Percentiles rank a stretch among this genome's conserved stretches.
phyloP scores from a whole-genome alignment of 345 rosid species.

The Mallotus nudiflorus region DNA sequence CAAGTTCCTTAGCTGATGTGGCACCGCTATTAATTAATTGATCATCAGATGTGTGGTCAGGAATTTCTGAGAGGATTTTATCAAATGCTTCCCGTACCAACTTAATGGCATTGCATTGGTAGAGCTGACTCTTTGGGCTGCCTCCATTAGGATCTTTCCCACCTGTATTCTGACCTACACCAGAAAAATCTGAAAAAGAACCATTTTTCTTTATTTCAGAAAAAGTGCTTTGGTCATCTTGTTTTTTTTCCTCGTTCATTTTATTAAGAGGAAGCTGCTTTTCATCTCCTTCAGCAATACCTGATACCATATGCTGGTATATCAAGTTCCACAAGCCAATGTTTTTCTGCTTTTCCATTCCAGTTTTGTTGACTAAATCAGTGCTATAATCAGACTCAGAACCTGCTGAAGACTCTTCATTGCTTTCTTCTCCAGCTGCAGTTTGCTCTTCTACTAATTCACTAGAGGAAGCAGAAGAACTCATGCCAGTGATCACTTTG shows the following conservation, averaged over 20 bases:
- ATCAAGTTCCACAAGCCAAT: constrained; percentile 67
- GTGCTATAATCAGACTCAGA: constrained; percentile 12
- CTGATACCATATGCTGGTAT: constrained; percentile 74
- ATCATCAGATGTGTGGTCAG: constrained; percentile 55
- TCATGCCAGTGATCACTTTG: background rate
- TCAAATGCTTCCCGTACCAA: constrained; percentile 79
- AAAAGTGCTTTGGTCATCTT: constrained; percentile 16
- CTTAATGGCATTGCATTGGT: constrained; percentile 58
- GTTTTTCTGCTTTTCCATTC: constrained; percentile 51
- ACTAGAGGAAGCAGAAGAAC: constrained; percentile 4
- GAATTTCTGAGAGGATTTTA: constrained; percentile 73
- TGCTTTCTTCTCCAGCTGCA: constrained; percentile 22
- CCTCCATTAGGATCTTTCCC: constrained; percentile 35
- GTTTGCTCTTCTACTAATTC: constrained; percentile 19
- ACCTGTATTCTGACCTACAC: constrained; percentile 15
- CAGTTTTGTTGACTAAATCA: constrained; percentile 23
- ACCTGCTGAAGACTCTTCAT: constrained; percentile 18
- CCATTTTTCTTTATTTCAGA: constrained; percentile 17
- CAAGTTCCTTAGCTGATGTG: constrained; percentile 40
- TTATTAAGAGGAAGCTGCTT: constrained; percentile 28
- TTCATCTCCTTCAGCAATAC: constrained; percentile 44
- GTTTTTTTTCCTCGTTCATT: constrained; percentile 28
- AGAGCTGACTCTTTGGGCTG: constrained; percentile 34
- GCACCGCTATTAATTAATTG: constrained; percentile 43
- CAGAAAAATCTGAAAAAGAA: constrained; percentile 21